A percentile compares a stretch with the other conserved stretches of the same genome.
Evolutionary conservation across 768 basidiomycete species (phyloP).

Genomic region (Phallus indusiatus): DNA sequence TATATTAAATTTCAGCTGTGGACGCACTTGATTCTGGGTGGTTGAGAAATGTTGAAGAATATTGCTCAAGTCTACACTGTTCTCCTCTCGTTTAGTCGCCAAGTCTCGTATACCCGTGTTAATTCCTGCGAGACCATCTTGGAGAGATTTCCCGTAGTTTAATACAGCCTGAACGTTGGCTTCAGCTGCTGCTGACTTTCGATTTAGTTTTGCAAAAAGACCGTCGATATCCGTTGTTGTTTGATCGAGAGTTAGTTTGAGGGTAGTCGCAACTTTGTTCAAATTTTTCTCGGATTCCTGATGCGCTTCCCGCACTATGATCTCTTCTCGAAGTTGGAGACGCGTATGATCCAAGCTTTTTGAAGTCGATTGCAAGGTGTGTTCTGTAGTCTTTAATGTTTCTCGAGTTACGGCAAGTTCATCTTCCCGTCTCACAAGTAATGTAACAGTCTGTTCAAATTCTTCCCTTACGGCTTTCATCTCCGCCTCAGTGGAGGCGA

Average conservation of each 20-base stretch:
- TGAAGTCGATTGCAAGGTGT: constrained; percentile 37
- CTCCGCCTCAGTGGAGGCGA: constrained; percentile 76
- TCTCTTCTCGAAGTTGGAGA: constrained; percentile 66
- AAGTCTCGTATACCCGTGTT: constrained; percentile 54
- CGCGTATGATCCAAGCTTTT: constrained; percentile 34
- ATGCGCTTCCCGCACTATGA: constrained; percentile 66
- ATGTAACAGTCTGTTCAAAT: constrained; percentile 79
- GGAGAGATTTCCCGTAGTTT: constrained; percentile 50
- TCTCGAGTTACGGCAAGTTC: constrained; percentile 60
- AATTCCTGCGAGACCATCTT: constrained; percentile 43
- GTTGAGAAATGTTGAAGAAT: constrained; percentile 49
- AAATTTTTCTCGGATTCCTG: constrained; percentile 62
- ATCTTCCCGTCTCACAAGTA: constrained; percentile 65
- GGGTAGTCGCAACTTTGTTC: constrained; percentile 59
- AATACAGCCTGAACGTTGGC: constrained; percentile 59
- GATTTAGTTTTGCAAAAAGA: constrained; percentile 77
- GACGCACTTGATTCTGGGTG: constrained; percentile 45
- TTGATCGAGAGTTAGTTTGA: constrained; percentile 59
- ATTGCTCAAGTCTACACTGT: constrained; percentile 40
- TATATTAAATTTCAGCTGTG: background rate
- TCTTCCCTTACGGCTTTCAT: constrained; percentile 75
- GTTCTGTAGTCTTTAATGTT: constrained; percentile 42
- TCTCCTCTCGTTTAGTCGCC: constrained; percentile 44
- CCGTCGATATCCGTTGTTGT: constrained; percentile 59
- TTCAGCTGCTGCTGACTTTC: constrained; percentile 54